A percentile compares a stretch with the other conserved stretches of the same genome.
Evolutionary conservation across 2,329 filamentous ascomycete genomes (phyloP).

Genomic region (Diplodia corticola): DNA sequence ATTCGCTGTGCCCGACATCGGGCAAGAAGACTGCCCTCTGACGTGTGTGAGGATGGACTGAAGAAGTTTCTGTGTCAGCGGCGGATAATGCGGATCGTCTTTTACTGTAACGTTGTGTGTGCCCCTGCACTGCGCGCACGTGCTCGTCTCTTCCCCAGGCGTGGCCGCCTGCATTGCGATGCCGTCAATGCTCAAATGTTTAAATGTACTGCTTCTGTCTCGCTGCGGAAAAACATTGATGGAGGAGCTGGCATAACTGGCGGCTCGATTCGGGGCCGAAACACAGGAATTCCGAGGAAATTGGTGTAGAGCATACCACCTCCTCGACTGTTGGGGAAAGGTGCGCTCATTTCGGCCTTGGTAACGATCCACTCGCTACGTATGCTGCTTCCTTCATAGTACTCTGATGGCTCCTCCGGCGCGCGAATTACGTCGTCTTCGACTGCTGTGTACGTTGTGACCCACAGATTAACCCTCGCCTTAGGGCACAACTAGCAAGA

Average conservation of each 20-base stretch:
- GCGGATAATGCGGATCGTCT: not conserved
- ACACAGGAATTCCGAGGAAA: not conserved
- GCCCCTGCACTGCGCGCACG: not conserved
- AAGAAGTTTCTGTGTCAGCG: not conserved
- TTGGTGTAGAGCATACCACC: not conserved
- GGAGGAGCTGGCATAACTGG: no score
- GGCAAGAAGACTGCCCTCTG: not conserved
- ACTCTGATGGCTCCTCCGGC: not conserved
- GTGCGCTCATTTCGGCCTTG: not conserved
- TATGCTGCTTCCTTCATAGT: not conserved
- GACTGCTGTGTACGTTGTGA: not conserved
- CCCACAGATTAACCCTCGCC: slow-evolving; percentile 2
- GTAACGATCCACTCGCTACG: not conserved
- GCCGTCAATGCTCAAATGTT: slow-evolving; percentile 13
- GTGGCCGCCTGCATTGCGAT: not conserved
- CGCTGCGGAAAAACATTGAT: slow-evolving; percentile 6
- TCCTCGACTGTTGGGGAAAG: not conserved
- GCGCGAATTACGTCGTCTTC: not conserved
- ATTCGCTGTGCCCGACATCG: not conserved
- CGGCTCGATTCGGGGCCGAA: not conserved
- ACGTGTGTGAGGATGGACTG: not conserved
- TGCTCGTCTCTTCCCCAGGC: slow-evolving; percentile 1
- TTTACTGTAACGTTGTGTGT: not conserved
- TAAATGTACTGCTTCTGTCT: not conserved
- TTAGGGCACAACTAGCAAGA: slow-evolving; percentile 9